Evolutionary conservation across 192 early-diverging fungal species (phyloP), one percentile per base, ranked within the genome.

Genomic region (Mortierella antarctica): DNA sequence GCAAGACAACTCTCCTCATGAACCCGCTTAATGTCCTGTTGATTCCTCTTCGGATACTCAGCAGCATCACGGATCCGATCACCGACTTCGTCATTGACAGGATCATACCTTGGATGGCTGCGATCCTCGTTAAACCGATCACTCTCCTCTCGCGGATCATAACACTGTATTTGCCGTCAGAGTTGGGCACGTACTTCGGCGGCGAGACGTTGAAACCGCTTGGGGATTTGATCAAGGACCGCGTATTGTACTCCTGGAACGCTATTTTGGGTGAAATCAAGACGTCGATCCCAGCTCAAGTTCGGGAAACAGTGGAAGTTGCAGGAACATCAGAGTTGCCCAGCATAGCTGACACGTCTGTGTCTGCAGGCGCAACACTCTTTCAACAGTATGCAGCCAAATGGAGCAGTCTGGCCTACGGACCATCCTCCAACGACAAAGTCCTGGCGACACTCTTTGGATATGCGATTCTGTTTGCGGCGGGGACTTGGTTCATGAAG

Each of bases 21-120:
- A 86, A 85, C 71, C 90, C 90, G 1, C 56, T 88, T 6, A 82
- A 83, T n/a, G 76, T 88, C 52, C 82, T 89, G 47, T 73, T 82
- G 51, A 57, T 78, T 6, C 90, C 89, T 21, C 50, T 78, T 14
- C 84, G 73, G 18, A n/a, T 83, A 9, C 76, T 92, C 49, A 87
- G 92, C 57, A 80, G 71, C n/a, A n/a, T 92, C 17, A 91, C 92
- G 6, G 95, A 98, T 69, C 89, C 93, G 1, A 62, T 95, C 7
- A 83, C 93, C 18, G 91, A 96, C 62, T 86, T 92, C 39, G 62
- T 90, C 2, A 71, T 92, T 1, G 93, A 95, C 76, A 74, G 74
- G 1, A 57, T 73, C 31, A 42, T 89, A 7, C 89, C 89, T 13
- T 75, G 74, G 17, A 17, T 82, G 54, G 69, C 65, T 58, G 62